A percentile compares a stretch with the other conserved stretches of the same genome.
phyloP scores from a whole-genome alignment of 2,329 filamentous ascomycete species.

The Hypoxylon sp. region DNA sequence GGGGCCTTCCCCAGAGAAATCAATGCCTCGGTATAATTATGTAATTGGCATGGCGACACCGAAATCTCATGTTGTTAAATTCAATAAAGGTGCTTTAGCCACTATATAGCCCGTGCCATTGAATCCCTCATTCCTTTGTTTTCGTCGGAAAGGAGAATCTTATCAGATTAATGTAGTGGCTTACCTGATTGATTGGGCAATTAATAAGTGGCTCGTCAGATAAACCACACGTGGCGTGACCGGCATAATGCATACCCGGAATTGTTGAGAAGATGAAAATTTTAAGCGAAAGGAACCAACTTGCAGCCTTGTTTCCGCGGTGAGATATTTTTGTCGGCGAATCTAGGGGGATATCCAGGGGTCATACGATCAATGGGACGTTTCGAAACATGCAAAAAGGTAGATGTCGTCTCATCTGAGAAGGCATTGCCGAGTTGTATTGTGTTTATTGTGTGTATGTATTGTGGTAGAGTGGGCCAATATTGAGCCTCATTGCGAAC shows the following conservation, averaged over 20 bases:
- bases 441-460: not conserved
- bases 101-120: slow-evolving; percentile 13
- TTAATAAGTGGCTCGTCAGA: slow-evolving; percentile 32
- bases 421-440: slow-evolving; percentile 10
- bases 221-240: slow-evolving; percentile 47
- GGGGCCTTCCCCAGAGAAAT: not conserved
- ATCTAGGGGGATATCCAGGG: slow-evolving; percentile 12
- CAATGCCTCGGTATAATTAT: slow-evolving; percentile 4
- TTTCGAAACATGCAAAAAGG: slow-evolving; percentile 35
- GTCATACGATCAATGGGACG: slow-evolving; percentile 43
- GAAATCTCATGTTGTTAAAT: not conserved
- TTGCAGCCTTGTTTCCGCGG: slow-evolving; percentile 20
- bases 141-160: slow-evolving; percentile 29
- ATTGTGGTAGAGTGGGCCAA: slow-evolving; percentile 12
- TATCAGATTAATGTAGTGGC: slow-evolving; percentile 41
- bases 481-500: slow-evolving; percentile 24
- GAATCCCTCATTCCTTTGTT: slow-evolving; percentile 13
- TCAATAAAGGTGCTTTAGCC: not conserved
- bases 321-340: slow-evolving; percentile 37
- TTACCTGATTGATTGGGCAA: slow-evolving; percentile 8
- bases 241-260: slow-evolving; percentile 32
- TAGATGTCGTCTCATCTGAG: slow-evolving; percentile 29
- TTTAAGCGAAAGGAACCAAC: slow-evolving; percentile 31
- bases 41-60: slow-evolving; percentile 14
- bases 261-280: slow-evolving; percentile 36